Conservation (phyloP, 805 yeast species). For the Candida arabinofermentans region DNA sequence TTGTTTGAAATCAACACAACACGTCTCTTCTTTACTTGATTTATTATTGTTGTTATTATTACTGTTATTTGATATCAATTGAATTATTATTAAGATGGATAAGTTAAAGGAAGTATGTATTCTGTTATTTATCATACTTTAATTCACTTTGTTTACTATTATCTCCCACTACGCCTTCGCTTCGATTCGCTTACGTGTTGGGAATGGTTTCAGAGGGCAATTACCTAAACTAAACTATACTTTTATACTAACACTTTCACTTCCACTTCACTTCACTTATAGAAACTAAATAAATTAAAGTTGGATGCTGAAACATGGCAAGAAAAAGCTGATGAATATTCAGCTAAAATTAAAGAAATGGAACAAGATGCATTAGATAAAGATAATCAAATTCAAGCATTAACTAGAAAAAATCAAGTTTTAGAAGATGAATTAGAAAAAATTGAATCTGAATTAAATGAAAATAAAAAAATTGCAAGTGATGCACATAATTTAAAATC, state of each 20-base stretch:
- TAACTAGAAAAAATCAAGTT: slow-evolving; percentile 86
- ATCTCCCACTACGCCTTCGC: background rate
- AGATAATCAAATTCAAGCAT: slow-evolving; percentile 91
- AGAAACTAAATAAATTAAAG: slow-evolving; percentile 87
- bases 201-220: too few relatives aligned
- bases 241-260: background rate
- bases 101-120: slow-evolving; percentile 45
- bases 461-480: slow-evolving; percentile 82
- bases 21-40: background rate
- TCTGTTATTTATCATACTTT: background rate
- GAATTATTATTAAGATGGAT: slow-evolving; percentile 35
- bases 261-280: slow-evolving; percentile 1
- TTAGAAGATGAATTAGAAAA: slow-evolving; percentile 82
- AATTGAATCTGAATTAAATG: slow-evolving; percentile 68
- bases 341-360: slow-evolving; percentile 75
- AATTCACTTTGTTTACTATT: too few relatives aligned
- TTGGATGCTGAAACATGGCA: slow-evolving; percentile 97
- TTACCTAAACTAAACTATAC: too few relatives aligned
- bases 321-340: slow-evolving; percentile 88
- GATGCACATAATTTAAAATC: slow-evolving; percentile 86
- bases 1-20: background rate
- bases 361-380: slow-evolving; percentile 90
- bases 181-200: too few relatives aligned
- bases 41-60: background rate
- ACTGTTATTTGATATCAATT: background rate